Evolutionary conservation across 2,329 filamentous ascomycete genomes (phyloP).

Genomic region (Alternaria angustiovoidea): DNA sequence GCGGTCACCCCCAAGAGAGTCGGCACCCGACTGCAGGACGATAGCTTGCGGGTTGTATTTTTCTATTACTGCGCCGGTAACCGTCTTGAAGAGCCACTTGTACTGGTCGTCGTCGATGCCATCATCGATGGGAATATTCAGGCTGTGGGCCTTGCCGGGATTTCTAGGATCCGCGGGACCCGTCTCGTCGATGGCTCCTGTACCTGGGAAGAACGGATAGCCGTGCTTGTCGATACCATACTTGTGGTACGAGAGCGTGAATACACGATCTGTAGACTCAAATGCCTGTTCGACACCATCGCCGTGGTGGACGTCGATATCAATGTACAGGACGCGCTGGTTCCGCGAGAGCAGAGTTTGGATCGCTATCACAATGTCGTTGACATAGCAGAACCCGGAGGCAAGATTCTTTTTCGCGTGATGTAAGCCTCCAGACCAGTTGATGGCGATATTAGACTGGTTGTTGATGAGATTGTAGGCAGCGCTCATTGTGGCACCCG

Average conservation of each 20-base stretch:
- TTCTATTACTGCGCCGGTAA: conserved; percentile 80
- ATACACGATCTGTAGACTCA: conserved; percentile 86
- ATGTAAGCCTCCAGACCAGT: conserved; percentile 96
- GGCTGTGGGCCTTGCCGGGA: conserved; percentile 84
- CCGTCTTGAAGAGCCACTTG: conserved; percentile 79
- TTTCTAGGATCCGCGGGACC: conserved; percentile 85
- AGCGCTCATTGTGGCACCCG: conserved; percentile 88
- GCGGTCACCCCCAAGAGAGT: conserved; percentile 91
- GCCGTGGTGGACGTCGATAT: conserved; percentile 91
- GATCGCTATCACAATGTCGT: conserved; percentile 95
- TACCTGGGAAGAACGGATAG: conserved; percentile 83
- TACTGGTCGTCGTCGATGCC: conserved; percentile 94
- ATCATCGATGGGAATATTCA: conserved; percentile 90
- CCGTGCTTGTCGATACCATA: conserved; percentile 73
- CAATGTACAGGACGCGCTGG: conserved; percentile 90
- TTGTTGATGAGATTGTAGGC: conserved; percentile 85
- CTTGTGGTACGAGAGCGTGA: conserved; percentile 96
- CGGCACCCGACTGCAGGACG: conserved; percentile 93
- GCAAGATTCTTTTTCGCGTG: conserved; percentile 95
- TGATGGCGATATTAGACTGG: conserved; percentile 94
- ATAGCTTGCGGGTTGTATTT: conserved; percentile 90
- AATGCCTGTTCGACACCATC: conserved; percentile 93
- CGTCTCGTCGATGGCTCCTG: conserved; percentile 84
- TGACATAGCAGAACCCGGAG: conserved; percentile 97
- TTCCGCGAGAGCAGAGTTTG: conserved; percentile 84